Percentiles rank a stretch among this genome's conserved stretches.
These are phyloP conservation scores for Pseudocercospora fuligena DNA, from an alignment of 2,329 filamentous ascomycete species.

Conservation along the genomic window DNA sequence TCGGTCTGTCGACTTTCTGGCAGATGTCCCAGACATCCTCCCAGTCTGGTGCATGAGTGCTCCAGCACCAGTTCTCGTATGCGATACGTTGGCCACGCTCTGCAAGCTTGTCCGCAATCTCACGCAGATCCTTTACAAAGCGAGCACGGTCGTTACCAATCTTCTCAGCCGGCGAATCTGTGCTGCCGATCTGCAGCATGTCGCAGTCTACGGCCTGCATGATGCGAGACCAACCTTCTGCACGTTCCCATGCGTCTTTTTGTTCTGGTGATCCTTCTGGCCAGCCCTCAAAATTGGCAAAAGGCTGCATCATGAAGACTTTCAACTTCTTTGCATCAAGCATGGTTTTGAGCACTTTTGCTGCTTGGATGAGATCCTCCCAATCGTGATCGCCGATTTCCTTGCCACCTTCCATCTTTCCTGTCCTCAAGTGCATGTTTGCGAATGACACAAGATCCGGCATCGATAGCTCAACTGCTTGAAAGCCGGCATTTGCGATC, in stretches of 20 bases:
- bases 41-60: conserved; percentile 71
- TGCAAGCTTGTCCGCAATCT: conserved; percentile 67
- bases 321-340: conserved; percentile 60
- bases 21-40: conserved; percentile 72
- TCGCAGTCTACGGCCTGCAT: conserved; percentile 73
- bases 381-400: conserved; percentile 64
- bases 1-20: conserved; percentile 63
- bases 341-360: conserved; percentile 58
- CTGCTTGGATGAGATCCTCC: conserved; percentile 60
- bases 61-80: conserved; percentile 86
- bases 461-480: conserved; percentile 74
- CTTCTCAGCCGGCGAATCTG: conserved; percentile 62
- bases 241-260: conserved; percentile 66
- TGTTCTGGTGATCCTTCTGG: conserved; percentile 61
- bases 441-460: conserved; percentile 72
- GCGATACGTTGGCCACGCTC: conserved; percentile 65
- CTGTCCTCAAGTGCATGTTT: conserved; percentile 52
- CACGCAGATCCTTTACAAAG: conserved; percentile 65
- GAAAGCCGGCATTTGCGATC: conserved; percentile 68
- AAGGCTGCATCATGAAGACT: conserved; percentile 76
- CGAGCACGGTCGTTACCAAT: conserved; percentile 57
- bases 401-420: conserved; percentile 6
- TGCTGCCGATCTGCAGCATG: conserved; percentile 71
- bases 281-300: conserved; percentile 80
- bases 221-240: conserved; percentile 69